Percentiles rank a stretch among this genome's conserved stretches.
These are phyloP conservation scores for Gillenia trifoliata DNA, from an alignment of 306 rosid genomes.

Conservation along the genomic window DNA sequence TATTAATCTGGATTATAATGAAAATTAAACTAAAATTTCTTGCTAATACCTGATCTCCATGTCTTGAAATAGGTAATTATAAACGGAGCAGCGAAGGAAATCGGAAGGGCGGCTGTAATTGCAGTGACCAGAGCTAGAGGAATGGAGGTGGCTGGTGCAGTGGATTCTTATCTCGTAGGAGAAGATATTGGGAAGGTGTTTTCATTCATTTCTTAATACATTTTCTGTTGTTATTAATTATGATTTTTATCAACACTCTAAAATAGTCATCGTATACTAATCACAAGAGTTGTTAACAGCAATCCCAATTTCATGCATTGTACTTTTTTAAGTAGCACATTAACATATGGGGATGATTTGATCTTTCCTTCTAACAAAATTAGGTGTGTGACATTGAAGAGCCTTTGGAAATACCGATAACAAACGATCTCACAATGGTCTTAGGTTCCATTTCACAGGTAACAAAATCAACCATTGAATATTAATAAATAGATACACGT, in stretches of 20 bases:
- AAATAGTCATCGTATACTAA: no score
- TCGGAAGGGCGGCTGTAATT: conserved; percentile 81
- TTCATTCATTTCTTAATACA: not conserved
- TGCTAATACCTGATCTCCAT: not conserved
- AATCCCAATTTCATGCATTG: not conserved
- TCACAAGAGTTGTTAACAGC: no score
- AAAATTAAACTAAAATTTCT: not conserved
- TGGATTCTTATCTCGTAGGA: conserved; percentile 42
- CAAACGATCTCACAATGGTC: conserved; percentile 86
- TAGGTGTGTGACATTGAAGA: conserved; percentile 87
- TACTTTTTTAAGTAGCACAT: not conserved
- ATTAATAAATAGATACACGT: no score
- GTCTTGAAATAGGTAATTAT: conserved; percentile 51
- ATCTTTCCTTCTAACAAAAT: not conserved
- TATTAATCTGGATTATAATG: not conserved
- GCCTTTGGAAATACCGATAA: conserved; percentile 82
- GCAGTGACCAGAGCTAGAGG: conserved; percentile 79
- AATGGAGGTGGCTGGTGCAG: conserved; percentile 60
- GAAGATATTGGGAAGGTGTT: conserved; percentile 54
- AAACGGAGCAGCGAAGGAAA: conserved; percentile 93
- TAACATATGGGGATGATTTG: not conserved
- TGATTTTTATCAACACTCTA: no score
- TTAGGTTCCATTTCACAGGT: conserved; percentile 96
- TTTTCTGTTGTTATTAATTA: not conserved
- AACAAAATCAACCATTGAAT: not conserved